Base-by-base conservation (phyloP, 2,329 filamentous ascomycete species). In the Alternaria hordeiaustralica region DNA sequence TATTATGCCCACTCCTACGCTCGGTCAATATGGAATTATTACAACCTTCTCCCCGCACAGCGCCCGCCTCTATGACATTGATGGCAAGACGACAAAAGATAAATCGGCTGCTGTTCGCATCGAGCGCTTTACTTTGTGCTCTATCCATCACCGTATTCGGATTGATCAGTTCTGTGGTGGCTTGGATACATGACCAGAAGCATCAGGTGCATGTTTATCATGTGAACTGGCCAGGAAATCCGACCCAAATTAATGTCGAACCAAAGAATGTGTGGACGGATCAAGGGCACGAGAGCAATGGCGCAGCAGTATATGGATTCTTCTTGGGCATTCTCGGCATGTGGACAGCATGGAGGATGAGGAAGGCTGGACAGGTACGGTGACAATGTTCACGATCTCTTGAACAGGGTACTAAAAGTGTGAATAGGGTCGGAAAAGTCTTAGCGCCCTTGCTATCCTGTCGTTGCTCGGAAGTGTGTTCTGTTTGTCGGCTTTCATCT, bases 401-500 rank as follows among this genome's bases (percentile, higher is more conserved):
- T 11, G 23, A 30, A 23, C 36, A 28, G 26, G 20, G 25, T 46
- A 23, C 58, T 64, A 21, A 64, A 21, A 4, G 3, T 4, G 28
- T 43, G 30, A 55, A 55, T 64, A 75, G 71, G 65, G 68, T n/a
- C 66, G 70, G 1, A 74, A 71, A 55, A 71, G 74, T 46, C 71
- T 82, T 18, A 74, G 79, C 41, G 64, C 72, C 43, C 79, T 83
- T 28, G 67, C 78, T 49, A 66, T 79, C 44, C 69, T 79, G 58
- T 75, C 77, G 53, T 63, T 75, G 18, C 59, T 75, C 5, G 73
- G 74, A 25, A 60, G 71, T 1, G 53, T 76, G 20, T 76, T 77
- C 67, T 76, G 75, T 5, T 69, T 78, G 12, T 74, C 71, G 15
- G 72, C 72, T 23, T 44, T 79, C 26, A 71, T 76, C 46, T 76